Evolutionary conservation across 306 rosid species (phyloP), one percentile per base, ranked within the genome.

Genomic region (Clitoria ternatea): DNA sequence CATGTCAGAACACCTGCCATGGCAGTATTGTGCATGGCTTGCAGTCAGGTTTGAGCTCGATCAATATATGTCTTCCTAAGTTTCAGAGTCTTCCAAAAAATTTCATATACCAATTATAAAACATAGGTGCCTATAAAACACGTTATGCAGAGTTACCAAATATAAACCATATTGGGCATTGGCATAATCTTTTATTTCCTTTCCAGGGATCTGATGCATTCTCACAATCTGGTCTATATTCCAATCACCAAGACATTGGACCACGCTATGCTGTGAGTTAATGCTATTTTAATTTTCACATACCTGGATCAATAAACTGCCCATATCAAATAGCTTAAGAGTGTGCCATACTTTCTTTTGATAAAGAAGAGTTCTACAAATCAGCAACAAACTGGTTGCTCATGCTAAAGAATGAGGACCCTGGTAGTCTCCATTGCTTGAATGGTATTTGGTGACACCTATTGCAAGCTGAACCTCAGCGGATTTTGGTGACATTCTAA

Each of bases 181-280:
- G n/a, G n/a, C n/a, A n/a, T 44, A 52, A 61, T 43, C 12, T 64
- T 11, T 48, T 75, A 42, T 75, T 49, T 48, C 50, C 54, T 57
- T 76, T 50, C 53, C 88, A 94, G 96, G 99, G 97, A 81, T 89
- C 88, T 69, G 99, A 88, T 76, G 97, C 97, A 30, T 91, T 91
- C 83, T 89, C 96, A 27, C 96, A 93, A 69, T 95, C 96, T 56
- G 99, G 97, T 71, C 87, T 95, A 20, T 91, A 89, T 77, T 90
- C 97, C 82, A 91, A 87, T 64, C 97, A 86, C 82, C 96, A 91
- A 82, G 99, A 89, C 70, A 95, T 91, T 83, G 99, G 96, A 63
- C 99, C 99, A 30, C 92, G 92, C 72, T 87, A 89, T 85, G 88
- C 96, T 68, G 97, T 92, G 85, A 90, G 98, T 90, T 72, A n/a